These are phyloP conservation scores for Taiozyma onychis DNA, from an alignment of 1,139 yeast species.

Conservation along the genomic window DNA sequence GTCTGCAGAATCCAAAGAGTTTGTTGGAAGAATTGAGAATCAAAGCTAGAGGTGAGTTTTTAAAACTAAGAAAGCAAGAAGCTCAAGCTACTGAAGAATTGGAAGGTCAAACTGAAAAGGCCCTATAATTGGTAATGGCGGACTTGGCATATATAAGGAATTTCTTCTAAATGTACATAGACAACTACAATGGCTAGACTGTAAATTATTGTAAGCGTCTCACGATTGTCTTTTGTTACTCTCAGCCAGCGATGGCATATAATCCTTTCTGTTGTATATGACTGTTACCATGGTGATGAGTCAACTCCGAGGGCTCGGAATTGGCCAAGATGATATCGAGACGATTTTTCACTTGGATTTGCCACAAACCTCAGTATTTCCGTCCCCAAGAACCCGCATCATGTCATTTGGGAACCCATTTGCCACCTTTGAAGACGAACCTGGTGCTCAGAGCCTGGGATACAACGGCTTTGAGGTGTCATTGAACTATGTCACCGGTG, in stretches of 20 bases:
- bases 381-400: background rate
- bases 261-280: background rate
- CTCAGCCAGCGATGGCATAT: no score
- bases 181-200: background rate
- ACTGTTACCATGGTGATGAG: background rate
- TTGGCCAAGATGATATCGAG: background rate
- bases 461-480: conserved; percentile 61
- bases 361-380: background rate
- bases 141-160: background rate
- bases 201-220: no score
- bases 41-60: conserved; percentile 26
- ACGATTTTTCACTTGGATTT: background rate
- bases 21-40: conserved; percentile 53
- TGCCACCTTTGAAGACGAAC: conserved; percentile 9
- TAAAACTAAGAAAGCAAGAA: conserved; percentile 5
- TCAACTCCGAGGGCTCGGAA: background rate
- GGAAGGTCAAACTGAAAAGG: background rate
- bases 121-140: background rate
- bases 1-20: conserved; percentile 61
- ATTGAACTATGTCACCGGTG: conserved; percentile 68
- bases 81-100: background rate
- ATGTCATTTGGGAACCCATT: conserved; percentile 22
- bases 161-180: background rate
- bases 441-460: conserved; percentile 27
- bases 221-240: no score